Conservation (phyloP, 495 filamentous ascomycete species). For the Trichocladium antarcticum region DNA sequence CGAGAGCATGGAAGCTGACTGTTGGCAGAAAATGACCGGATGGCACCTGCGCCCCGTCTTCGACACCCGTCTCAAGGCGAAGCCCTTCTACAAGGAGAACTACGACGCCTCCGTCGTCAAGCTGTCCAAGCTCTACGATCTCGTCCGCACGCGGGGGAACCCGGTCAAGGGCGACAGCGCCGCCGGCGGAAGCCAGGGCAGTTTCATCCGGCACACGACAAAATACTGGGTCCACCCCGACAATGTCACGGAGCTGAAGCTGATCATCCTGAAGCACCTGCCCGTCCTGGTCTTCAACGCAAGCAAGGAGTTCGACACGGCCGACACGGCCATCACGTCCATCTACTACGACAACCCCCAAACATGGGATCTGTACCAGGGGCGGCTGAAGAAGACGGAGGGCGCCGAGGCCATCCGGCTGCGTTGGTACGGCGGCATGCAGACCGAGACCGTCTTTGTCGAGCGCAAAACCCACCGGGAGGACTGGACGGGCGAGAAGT, state of each 20-base stretch:
- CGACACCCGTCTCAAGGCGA: constrained; percentile 80
- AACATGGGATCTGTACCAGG: constrained; percentile 86
- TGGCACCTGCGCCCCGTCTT: constrained; percentile 95
- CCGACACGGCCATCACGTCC: constrained; percentile 89
- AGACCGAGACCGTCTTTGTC: constrained; percentile 86
- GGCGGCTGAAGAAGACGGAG: constrained; percentile 92
- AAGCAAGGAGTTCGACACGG: constrained; percentile 84
- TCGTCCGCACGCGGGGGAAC: constrained; percentile 83
- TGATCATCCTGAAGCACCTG: constrained; percentile 95
- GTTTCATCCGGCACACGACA: constrained; percentile 92
- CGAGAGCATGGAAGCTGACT: constrained; percentile 17
- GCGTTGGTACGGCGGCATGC: constrained; percentile 96
- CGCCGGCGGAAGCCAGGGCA: constrained; percentile 86
- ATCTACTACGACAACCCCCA: constrained; percentile 96
- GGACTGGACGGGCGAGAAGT: constrained; percentile 98
- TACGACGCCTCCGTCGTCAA: constrained; percentile 95
- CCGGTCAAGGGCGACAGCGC: constrained; percentile 84
- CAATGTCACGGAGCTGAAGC: constrained; percentile 95
- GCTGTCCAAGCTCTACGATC: constrained; percentile 88
- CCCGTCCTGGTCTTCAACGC: constrained; percentile 96
- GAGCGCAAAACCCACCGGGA: constrained; percentile 97
- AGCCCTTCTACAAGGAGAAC: constrained; percentile 97
- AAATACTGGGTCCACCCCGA: constrained; percentile 99
- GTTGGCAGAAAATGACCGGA: constrained; percentile 69
- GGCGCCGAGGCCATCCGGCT: constrained; percentile 94